Evolutionary conservation across 148 eudicot genomes (phyloP).

Genomic region (Silene uniflora): DNA sequence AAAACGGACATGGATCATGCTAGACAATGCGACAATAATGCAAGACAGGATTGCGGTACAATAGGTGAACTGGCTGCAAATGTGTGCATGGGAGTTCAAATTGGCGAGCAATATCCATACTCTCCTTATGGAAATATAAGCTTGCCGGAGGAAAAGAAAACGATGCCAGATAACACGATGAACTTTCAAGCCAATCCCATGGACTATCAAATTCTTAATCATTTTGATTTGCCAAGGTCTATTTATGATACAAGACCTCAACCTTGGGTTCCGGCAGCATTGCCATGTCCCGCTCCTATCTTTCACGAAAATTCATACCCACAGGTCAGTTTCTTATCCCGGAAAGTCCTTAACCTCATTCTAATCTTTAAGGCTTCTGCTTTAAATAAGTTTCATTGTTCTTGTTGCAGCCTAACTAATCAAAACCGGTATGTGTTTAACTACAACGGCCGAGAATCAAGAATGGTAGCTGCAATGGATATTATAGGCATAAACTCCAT

Average conservation of each 20-base stretch:
- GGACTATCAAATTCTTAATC: slow-evolving; percentile 53
- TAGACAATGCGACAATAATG: slow-evolving; percentile 35
- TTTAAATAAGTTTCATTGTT: neutral
- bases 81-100: slow-evolving; percentile 57
- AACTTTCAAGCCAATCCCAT: slow-evolving; percentile 46
- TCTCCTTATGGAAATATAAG: slow-evolving; percentile 42
- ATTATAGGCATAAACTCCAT: slow-evolving; percentile 8
- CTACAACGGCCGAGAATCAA: slow-evolving; percentile 1
- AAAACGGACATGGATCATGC: slow-evolving; percentile 46
- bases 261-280: slow-evolving; percentile 55
- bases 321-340: slow-evolving; percentile 40
- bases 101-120: slow-evolving; percentile 60
- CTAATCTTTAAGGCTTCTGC: neutral
- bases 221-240: slow-evolving; percentile 56
- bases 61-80: slow-evolving; percentile 41
- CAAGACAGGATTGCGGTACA: slow-evolving; percentile 43
- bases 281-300: slow-evolving; percentile 51
- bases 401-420: slow-evolving; percentile 37
- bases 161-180: slow-evolving; percentile 35
- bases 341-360: neutral
- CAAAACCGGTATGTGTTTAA: slow-evolving; percentile 3
- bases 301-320: slow-evolving; percentile 51
- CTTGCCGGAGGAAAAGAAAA: slow-evolving; percentile 48
- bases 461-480: slow-evolving; percentile 2
- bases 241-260: slow-evolving; percentile 46